phyloP scores from a whole-genome alignment of 1,139 yeast genomes.

The Pichiaceae sp. region DNA sequence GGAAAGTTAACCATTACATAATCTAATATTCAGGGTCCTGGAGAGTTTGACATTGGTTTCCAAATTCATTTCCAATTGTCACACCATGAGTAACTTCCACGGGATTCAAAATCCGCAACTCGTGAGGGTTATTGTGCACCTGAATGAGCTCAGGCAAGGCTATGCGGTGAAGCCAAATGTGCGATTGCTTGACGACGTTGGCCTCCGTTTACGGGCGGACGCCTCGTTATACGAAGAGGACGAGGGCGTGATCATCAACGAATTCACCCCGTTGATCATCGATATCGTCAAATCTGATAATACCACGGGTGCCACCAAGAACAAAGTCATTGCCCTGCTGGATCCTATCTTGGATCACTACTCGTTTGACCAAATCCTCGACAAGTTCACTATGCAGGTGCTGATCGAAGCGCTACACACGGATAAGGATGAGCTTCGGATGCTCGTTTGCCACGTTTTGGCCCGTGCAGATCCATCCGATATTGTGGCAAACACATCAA shows the following conservation, averaged over 20 bases:
- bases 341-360: constrained; percentile 16
- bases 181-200: constrained; percentile 11
- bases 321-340: constrained; percentile 12
- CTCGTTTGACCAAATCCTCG: constrained; percentile 15
- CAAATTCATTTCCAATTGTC: constrained; percentile 2
- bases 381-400: constrained; percentile 13
- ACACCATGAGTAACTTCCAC: not conserved
- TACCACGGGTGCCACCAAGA: constrained; percentile 14
- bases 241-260: constrained; percentile 4
- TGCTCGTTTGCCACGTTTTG: constrained; percentile 13
- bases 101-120: constrained; percentile 13
- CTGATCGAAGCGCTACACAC: constrained; percentile 17
- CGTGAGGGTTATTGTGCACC: constrained; percentile 11
- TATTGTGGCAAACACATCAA: constrained; percentile 19
- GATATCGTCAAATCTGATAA: constrained; percentile 15
- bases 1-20: too few species aligned
- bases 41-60: too few species aligned
- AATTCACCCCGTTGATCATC: constrained; percentile 12
- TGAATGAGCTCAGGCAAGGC: constrained; percentile 8
- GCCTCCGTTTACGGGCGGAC: constrained; percentile 11
- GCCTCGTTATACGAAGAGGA: constrained; percentile 7
- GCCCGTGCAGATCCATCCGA: constrained; percentile 17
- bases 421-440: constrained; percentile 12
- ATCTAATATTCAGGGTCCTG: too few species aligned
- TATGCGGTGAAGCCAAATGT: constrained; percentile 8